Percentiles rank a stretch among this genome's conserved stretches.
Conservation (phyloP, 2,329 filamentous ascomycete species). For the Cladophialophora yegresii region DNA sequence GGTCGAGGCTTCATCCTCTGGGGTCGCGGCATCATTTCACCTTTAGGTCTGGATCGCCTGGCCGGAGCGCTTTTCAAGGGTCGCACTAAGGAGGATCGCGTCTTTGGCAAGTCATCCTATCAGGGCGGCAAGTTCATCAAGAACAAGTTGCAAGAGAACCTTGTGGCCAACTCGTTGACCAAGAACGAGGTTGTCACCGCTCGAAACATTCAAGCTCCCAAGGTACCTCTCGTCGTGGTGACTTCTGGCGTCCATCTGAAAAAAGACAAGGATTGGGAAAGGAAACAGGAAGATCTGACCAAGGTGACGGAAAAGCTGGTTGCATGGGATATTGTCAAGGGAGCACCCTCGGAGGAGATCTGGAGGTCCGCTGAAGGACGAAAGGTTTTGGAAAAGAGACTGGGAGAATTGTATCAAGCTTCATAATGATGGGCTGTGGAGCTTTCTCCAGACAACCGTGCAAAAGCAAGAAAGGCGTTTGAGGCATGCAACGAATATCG, state of each 20-base stretch:
- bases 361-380: constrained; percentile 77
- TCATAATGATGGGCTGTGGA: neutral
- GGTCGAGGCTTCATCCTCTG: constrained; percentile 80
- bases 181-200: constrained; percentile 79
- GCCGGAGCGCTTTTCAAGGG: constrained; percentile 79
- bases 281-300: constrained; percentile 81
- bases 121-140: constrained; percentile 84
- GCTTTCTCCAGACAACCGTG: neutral
- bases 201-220: constrained; percentile 72
- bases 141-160: constrained; percentile 86
- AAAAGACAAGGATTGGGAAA: constrained; percentile 71
- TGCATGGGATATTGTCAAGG: constrained; percentile 82
- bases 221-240: constrained; percentile 75
- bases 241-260: constrained; percentile 75
- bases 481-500: neutral
- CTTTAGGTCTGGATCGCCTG: constrained; percentile 79
- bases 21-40: constrained; percentile 81
- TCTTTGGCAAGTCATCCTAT: constrained; percentile 77
- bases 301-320: constrained; percentile 75
- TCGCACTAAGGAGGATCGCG: constrained; percentile 76
- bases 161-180: constrained; percentile 82
- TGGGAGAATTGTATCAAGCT: constrained; percentile 64
- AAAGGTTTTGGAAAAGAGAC: constrained; percentile 72
- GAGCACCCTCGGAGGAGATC: constrained; percentile 75
- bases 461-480: neutral